Conservation (phyloP, 768 basidiomycete species). For the Agrocybe pediades region DNA sequence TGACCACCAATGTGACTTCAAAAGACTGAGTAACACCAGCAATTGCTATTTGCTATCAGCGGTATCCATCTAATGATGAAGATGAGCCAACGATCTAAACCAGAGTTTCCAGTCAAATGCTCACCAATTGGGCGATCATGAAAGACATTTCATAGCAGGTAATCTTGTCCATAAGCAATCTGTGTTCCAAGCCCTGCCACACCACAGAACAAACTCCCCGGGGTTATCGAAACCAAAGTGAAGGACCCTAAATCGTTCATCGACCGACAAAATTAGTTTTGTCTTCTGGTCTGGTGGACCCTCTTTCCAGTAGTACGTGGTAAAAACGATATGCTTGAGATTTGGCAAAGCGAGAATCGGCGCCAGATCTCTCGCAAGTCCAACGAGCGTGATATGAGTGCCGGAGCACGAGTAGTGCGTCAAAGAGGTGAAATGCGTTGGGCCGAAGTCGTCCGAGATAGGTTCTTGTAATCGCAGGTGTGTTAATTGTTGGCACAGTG, state of each 20-base stretch:
- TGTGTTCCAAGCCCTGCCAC: slow-evolving; percentile 13
- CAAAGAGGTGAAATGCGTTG: slow-evolving; percentile 12
- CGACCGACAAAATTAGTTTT: slow-evolving; percentile 3
- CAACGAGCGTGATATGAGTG: not conserved
- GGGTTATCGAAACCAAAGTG: slow-evolving; percentile 14
- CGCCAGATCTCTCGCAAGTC: not conserved
- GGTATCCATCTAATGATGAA: too few relatives aligned
- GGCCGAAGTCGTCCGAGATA: slow-evolving; percentile 8
- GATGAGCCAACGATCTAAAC: not conserved
- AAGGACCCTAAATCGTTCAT: slow-evolving; percentile 15
- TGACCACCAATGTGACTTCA: too few relatives aligned
- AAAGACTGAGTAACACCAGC: too few relatives aligned
- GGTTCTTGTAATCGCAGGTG: slow-evolving; percentile 22
- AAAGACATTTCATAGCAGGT: slow-evolving; percentile 1
- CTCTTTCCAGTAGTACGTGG: slow-evolving; percentile 20
- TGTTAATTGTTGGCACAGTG: slow-evolving; percentile 18
- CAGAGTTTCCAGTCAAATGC: not conserved
- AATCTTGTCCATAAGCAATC: slow-evolving; percentile 18
- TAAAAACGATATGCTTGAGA: slow-evolving; percentile 16
- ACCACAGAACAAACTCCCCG: slow-evolving; percentile 21
- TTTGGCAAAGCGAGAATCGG: slow-evolving; percentile 2
- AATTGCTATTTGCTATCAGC: too few relatives aligned
- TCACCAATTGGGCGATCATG: not conserved
- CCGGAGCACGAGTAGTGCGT: slow-evolving; percentile 18
- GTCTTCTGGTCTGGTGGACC: slow-evolving; percentile 13